phyloP scores from a whole-genome alignment of 2,329 filamentous ascomycete genomes.

The Escovopsis sp. region DNA sequence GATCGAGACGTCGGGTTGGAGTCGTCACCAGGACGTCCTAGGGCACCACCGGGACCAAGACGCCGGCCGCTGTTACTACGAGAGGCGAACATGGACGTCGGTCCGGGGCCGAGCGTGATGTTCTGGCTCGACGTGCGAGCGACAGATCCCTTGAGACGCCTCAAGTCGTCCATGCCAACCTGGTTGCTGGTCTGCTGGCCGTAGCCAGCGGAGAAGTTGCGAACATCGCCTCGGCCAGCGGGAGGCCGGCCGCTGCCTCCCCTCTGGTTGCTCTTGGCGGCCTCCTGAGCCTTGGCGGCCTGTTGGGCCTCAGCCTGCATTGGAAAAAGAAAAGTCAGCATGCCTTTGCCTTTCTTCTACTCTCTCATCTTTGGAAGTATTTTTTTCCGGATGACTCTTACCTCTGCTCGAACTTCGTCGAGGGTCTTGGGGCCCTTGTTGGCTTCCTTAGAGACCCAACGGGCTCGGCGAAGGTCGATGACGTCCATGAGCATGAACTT shows the following conservation, averaged over 20 bases:
- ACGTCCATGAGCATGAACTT: slow-evolving; percentile 96
- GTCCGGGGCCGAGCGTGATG: slow-evolving; percentile 52
- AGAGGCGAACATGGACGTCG: slow-evolving; percentile 69
- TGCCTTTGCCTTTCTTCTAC: no score
- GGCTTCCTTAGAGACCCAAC: slow-evolving; percentile 76
- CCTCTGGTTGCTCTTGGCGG: slow-evolving; percentile 44
- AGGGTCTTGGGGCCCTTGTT: slow-evolving; percentile 97
- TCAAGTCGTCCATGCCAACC: slow-evolving; percentile 81
- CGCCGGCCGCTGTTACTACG: slow-evolving; percentile 81
- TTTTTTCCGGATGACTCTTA: slow-evolving; percentile 23
- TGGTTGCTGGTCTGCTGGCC: slow-evolving; percentile 67
- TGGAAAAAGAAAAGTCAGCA: slow-evolving; percentile 10
- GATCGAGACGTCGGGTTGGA: slow-evolving; percentile 80
- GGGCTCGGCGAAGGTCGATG: slow-evolving; percentile 61
- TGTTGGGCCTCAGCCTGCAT: slow-evolving; percentile 53
- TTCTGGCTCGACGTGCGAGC: slow-evolving; percentile 48
- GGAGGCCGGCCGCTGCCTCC: slow-evolving; percentile 56
- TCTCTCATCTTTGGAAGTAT: no score
- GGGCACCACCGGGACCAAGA: slow-evolving; percentile 58
- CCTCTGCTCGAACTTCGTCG: slow-evolving; percentile 73
- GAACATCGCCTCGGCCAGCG: slow-evolving; percentile 72
- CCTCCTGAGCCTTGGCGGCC: slow-evolving; percentile 69
- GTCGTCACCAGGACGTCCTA: slow-evolving; percentile 65
- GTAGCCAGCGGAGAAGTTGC: slow-evolving; percentile 64
- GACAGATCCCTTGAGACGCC: slow-evolving; percentile 56